Conservation (phyloP, 139 green algal genomes). For the Gonium pectorale region DNA sequence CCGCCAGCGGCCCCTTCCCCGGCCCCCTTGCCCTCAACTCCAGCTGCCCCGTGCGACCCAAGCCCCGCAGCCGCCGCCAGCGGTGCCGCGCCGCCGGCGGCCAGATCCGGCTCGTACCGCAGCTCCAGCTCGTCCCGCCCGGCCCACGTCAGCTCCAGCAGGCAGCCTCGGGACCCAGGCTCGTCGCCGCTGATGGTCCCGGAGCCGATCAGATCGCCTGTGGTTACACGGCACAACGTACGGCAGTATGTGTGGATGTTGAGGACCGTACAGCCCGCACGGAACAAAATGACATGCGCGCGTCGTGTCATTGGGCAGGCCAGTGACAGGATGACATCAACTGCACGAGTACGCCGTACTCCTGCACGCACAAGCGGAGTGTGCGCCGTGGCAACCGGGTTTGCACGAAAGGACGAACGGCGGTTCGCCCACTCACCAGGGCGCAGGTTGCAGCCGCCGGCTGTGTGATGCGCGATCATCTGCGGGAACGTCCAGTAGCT, state of each 20-base stretch:
- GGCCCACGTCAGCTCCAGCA: conserved; percentile 79
- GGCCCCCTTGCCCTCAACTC: not conserved
- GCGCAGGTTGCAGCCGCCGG: conserved; percentile 87
- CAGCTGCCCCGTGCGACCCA: too few species aligned
- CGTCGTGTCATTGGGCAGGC: too few species aligned
- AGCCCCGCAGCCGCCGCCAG: not conserved
- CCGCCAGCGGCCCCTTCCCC: not conserved
- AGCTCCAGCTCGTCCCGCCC: conserved; percentile 51
- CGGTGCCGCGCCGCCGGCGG: not conserved
- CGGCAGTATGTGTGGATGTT: not conserved
- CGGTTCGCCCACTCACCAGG: conserved; percentile 88
- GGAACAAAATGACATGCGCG: too few species aligned
- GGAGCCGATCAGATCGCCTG: conserved; percentile 87
- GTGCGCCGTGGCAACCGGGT: too few species aligned
- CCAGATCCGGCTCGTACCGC: not conserved
- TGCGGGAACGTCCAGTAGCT: conserved; percentile 93
- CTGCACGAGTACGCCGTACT: too few species aligned
- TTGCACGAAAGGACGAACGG: conserved; percentile 57
- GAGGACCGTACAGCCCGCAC: too few species aligned
- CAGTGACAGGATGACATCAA: too few species aligned
- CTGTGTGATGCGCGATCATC: conserved; percentile 96
- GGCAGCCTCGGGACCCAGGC: conserved; percentile 55
- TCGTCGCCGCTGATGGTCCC: conserved; percentile 87
- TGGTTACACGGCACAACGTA: not conserved
- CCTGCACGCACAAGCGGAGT: too few species aligned